These are phyloP conservation scores for Tuber microsphaerosporum DNA, from an alignment of 495 filamentous ascomycete species.

Conservation along the genomic window DNA sequence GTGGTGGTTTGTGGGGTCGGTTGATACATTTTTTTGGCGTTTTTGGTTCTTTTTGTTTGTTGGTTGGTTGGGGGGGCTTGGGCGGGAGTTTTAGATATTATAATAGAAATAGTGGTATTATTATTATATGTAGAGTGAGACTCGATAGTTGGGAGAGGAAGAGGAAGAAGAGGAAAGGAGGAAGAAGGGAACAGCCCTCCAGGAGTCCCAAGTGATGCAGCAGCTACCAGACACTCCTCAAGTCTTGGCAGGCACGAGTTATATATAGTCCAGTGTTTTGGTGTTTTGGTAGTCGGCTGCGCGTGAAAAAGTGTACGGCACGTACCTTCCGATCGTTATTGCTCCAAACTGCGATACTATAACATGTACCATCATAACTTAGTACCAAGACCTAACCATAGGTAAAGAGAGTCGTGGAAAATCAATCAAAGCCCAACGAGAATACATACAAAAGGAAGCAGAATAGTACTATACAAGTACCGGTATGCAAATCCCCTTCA, in stretches of 20 bases:
- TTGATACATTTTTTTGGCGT: background rate
- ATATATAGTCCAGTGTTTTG: background rate
- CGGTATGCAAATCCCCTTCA: too few species aligned
- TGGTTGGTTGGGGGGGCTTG: background rate
- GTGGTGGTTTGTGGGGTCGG: background rate
- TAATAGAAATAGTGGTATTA: background rate
- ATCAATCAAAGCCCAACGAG: background rate
- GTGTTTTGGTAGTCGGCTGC: too few species aligned
- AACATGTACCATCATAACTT: background rate
- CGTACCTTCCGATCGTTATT: too few species aligned
- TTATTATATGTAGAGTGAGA: background rate
- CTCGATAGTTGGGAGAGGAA: background rate
- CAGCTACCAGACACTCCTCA: background rate
- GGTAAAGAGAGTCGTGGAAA: too few species aligned
- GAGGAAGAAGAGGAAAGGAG: background rate
- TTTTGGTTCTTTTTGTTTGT: too few species aligned
- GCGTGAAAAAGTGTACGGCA: too few species aligned
- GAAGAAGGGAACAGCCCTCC: background rate
- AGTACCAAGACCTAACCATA: background rate
- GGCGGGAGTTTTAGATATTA: background rate
- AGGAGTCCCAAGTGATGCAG: background rate
- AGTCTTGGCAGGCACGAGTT: slow-evolving; percentile 2
- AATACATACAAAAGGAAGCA: background rate
- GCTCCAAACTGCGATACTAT: too few species aligned
- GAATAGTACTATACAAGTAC: too few species aligned